Evolutionary conservation across 192 early-diverging fungal genomes (phyloP), one percentile per base, ranked within the genome.

Genomic region (Cladochytrium replicatum): DNA sequence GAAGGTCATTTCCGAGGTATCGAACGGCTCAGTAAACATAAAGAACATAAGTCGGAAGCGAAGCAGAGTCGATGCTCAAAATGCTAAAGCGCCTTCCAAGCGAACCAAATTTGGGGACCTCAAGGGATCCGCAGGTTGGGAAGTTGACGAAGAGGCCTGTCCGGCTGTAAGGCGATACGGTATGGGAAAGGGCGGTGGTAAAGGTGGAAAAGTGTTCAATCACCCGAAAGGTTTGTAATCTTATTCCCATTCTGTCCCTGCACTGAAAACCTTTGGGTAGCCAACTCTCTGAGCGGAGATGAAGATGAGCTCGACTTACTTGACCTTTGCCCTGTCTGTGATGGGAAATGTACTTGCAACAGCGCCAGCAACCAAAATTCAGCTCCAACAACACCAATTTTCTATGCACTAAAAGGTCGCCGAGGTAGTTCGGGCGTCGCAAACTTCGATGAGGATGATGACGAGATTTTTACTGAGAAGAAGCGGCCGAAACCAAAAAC

Each of bases 321-420:
- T 40, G 59, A 60, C 24, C 50, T 62, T 25, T 63, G 61, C 31
- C 45, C 41, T 8, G 27, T 63, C 2, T 63, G 61, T 41, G 61
- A 63, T 19, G 61, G 61, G 1, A 57, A 63, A 22, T 63, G 61
- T 34, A 55, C 55, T 8, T 63, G 61, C 37, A 62, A 63, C 37
- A 27, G 54, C 15, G 44, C 52, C 7, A 53, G n/a, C n/a, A n/a
- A n/a, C n/a, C n/a, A n/a, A n/a, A n/a, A n/a, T n/a, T n/a, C n/a
- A n/a, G n/a, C n/a, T n/a, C n/a, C n/a, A n/a, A n/a, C n/a, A n/a
- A n/a, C n/a, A n/a, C n/a, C n/a, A n/a, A n/a, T n/a, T n/a, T n/a
- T n/a, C n/a, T n/a, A n/a, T n/a, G n/a, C n/a, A n/a, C n/a, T n/a
- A n/a, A n/a, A n/a, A n/a, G n/a, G n/a, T n/a, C n/a, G n/a, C n/a